phyloP scores from a whole-genome alignment of 2,329 filamentous ascomycete genomes.

The Xylariaceae sp. region DNA sequence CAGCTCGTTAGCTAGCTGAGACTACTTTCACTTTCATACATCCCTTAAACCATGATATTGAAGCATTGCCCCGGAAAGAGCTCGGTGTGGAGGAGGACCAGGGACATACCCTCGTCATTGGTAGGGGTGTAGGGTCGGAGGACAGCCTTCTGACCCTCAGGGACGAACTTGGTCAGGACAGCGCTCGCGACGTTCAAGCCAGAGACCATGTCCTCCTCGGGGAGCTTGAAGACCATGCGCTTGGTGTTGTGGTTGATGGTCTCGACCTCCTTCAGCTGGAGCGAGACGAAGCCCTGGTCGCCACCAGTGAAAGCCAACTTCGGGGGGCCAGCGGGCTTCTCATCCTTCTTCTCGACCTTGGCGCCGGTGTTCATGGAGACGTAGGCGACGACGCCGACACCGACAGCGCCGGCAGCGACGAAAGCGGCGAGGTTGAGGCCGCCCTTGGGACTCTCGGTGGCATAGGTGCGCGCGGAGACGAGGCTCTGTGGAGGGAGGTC shows the following conservation, averaged over 20 bases:
- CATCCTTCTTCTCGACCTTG: slow-evolving; percentile 42
- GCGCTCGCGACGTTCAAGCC: slow-evolving; percentile 80
- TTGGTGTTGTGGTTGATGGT: slow-evolving; percentile 92
- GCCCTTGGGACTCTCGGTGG: slow-evolving; percentile 56
- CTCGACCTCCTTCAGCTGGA: slow-evolving; percentile 75
- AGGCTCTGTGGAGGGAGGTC: slow-evolving; percentile 20
- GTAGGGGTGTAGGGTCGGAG: slow-evolving; percentile 90
- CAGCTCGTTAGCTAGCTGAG: slow-evolving; percentile 2
- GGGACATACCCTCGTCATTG: slow-evolving; percentile 67
- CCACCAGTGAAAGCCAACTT: slow-evolving; percentile 67
- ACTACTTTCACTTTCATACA: not conserved
- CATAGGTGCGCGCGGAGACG: slow-evolving; percentile 49
- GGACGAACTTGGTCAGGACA: slow-evolving; percentile 86
- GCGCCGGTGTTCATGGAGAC: slow-evolving; percentile 52
- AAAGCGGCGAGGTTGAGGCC: slow-evolving; percentile 57
- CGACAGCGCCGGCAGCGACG: slow-evolving; percentile 54
- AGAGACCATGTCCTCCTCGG: slow-evolving; percentile 76
- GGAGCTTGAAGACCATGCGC: slow-evolving; percentile 80
- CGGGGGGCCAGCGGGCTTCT: slow-evolving; percentile 33
- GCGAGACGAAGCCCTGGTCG: slow-evolving; percentile 80
- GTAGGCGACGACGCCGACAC: slow-evolving; percentile 52
- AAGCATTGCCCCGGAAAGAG: not conserved
- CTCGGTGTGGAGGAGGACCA: not conserved
- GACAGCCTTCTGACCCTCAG: slow-evolving; percentile 76
- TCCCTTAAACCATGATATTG: not conserved